These are phyloP conservation scores for Leptographium galeiforme DNA, from an alignment of 2,329 filamentous ascomycete species.

Conservation along the genomic window DNA sequence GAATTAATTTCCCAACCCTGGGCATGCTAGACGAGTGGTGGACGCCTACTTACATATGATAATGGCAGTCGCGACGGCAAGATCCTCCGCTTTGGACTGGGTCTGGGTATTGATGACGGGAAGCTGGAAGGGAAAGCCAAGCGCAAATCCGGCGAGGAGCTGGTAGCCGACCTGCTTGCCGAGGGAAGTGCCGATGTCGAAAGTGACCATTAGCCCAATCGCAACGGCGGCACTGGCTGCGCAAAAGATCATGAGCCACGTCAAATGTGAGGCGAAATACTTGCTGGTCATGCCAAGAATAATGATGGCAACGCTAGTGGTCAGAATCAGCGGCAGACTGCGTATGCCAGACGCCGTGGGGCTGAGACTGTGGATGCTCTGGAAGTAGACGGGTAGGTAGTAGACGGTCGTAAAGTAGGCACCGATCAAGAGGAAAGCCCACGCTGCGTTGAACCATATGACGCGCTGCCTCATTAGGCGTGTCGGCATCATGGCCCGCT, in stretches of 20 bases:
- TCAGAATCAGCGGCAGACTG: conserved; percentile 26
- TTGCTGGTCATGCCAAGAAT: conserved; percentile 20
- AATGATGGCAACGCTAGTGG: conserved; percentile 22
- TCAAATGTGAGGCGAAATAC: conserved; percentile 15
- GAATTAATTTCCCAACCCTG: too few relatives aligned
- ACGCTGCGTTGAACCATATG: conserved; percentile 27
- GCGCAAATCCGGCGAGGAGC: conserved; percentile 30
- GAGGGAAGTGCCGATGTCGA: conserved; percentile 18
- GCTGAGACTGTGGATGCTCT: conserved; percentile 27
- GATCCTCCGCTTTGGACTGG: conserved; percentile 18
- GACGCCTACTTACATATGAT: conserved; percentile 15
- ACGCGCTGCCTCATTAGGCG: conserved; percentile 28
- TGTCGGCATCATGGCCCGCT: conserved; percentile 35
- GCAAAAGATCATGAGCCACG: conserved; percentile 22
- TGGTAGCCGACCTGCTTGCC: conserved; percentile 34
- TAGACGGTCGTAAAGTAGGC: conserved; percentile 29
- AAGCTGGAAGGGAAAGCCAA: conserved; percentile 30
- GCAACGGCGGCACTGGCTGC: conserved; percentile 22
- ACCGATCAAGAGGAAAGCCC: conserved; percentile 27
- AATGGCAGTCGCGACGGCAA: conserved; percentile 25
- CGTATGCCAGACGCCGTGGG: conserved; percentile 24
- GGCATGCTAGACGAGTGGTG: not conserved
- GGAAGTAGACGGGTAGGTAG: conserved; percentile 39
- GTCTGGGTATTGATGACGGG: conserved; percentile 25
- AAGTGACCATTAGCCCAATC: conserved; percentile 24